These are phyloP conservation scores for Peniophora sp. DNA, from an alignment of 1,284 basidiomycete genomes.

Conservation along the genomic window DNA sequence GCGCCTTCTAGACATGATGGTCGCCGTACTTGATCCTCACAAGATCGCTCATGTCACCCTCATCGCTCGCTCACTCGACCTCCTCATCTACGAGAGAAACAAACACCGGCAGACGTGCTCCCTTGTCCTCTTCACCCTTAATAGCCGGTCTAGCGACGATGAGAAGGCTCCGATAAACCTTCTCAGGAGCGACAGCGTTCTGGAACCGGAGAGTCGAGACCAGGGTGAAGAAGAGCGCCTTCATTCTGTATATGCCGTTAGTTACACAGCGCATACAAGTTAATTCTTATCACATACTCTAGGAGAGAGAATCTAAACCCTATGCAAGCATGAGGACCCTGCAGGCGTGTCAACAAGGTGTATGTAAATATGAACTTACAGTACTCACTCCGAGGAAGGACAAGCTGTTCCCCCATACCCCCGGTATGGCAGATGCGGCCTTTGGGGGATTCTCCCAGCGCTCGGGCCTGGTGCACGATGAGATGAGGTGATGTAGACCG, in stretches of 20 bases:
- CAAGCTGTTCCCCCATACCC: constrained; percentile 23
- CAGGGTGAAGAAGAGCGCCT: not conserved
- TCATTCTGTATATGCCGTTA: not conserved
- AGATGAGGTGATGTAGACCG: not conserved
- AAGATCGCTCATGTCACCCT: no score
- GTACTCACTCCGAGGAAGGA: constrained; percentile 51
- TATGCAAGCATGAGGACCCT: constrained; percentile 38
- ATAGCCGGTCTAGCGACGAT: not conserved
- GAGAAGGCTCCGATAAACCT: constrained; percentile 22
- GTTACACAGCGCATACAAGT: no score
- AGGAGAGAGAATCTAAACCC: constrained; percentile 63
- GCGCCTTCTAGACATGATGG: no score
- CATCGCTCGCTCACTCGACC: no score
- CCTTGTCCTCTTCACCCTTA: not conserved
- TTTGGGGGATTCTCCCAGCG: constrained; percentile 1
- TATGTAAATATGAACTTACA: no score
- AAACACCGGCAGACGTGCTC: constrained; percentile 1
- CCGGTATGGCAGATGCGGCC: not conserved
- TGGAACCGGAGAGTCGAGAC: constrained; percentile 49
- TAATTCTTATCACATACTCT: constrained; percentile 31
- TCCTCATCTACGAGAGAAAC: not conserved
- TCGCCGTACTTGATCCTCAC: no score
- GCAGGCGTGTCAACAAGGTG: no score
- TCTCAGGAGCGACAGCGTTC: constrained; percentile 31
- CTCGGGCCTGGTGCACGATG: not conserved